Evolutionary conservation across 1,139 yeast genomes (phyloP), one percentile per base, ranked within the genome.

Genomic region (Magnusiomyces tetraspermus): DNA sequence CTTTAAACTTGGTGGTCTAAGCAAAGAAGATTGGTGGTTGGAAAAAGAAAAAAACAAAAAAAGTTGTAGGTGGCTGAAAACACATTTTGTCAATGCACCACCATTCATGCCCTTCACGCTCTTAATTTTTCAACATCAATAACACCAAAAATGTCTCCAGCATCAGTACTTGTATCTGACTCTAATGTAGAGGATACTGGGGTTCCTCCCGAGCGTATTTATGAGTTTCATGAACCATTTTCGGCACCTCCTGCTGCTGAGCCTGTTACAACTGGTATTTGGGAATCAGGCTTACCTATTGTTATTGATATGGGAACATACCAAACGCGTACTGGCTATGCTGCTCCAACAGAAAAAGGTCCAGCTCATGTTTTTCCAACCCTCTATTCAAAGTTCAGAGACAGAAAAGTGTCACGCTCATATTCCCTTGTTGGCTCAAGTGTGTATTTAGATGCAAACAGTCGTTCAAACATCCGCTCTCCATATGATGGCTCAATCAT

Each of bases 401-500:
- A 90, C 62, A 74, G 97, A 22, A 85, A 83, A 61, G 67, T 79
- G n/a, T 75, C 75, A 56, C 74, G 75, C 55, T 75, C 83, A 1
- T 76, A 84, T 60, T 80, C 94, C 0, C 75, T 87, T 55, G 82
- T 88, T 2, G 99, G 99, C 1, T 79, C 85, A 60, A 97, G 90
- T 66, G 80, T 83, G 11, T 80, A 76, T 63, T 66, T 86, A 31
- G 97, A 90, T 62, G 76, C 82, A 5, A 71, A 83, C 6, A 76
- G 85, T 47, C 77, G 83, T 57, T 76, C 86, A 28, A 82, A 84
- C 49, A 77, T 87, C 48, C 82, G 80, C 61, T 74, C 86, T 2
- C 96, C 97, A 0, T 92, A 78, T 64, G 98, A 94, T 67, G 96
- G 96, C 0, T 78, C 88, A 2, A 71, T 88, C 60, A 73, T 92